Evolutionary conservation across 163 green algal genomes (phyloP).

Genomic region (Scenedesmus sp.): DNA sequence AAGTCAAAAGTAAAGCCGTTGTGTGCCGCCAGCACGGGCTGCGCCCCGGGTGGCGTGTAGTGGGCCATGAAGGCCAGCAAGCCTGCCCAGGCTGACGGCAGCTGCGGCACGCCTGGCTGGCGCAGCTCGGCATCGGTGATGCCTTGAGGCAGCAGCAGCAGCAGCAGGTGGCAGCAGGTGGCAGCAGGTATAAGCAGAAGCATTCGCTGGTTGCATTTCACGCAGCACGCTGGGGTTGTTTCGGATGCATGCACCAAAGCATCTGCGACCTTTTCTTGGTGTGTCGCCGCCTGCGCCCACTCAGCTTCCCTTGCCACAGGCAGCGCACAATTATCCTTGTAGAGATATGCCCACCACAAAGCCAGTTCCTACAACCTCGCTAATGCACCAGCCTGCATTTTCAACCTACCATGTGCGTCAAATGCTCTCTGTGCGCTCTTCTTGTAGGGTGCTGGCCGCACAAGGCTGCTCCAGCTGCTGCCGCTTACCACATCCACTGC

Average conservation of each 20-base stretch:
- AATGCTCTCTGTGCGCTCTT: background rate
- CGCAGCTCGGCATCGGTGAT: conserved; percentile 2
- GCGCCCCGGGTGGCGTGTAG: background rate
- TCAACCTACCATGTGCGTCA: conserved; percentile 5
- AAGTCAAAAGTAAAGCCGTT: conserved; percentile 38
- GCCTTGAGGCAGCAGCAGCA: background rate
- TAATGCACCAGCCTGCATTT: background rate
- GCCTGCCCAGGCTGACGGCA: background rate
- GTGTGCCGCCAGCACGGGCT: conserved; percentile 24
- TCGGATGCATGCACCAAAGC: too few species aligned
- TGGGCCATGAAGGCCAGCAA: background rate
- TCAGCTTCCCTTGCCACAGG: too few species aligned
- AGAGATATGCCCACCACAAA: background rate
- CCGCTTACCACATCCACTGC: conserved; percentile 5
- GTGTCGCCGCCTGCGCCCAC: too few species aligned
- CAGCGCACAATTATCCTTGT: too few species aligned
- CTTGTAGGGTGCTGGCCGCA: background rate
- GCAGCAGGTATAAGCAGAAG: background rate
- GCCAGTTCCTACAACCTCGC: background rate
- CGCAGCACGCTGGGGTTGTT: too few species aligned
- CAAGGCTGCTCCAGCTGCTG: conserved; percentile 20
- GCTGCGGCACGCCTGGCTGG: background rate
- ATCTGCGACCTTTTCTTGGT: too few species aligned
- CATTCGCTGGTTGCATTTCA: background rate
- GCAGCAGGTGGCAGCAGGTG: background rate